Percentiles rank a stretch among this genome's conserved stretches.
Evolutionary conservation across 1,284 basidiomycete genomes (phyloP).

Genomic region (Coniophora puteana): DNA sequence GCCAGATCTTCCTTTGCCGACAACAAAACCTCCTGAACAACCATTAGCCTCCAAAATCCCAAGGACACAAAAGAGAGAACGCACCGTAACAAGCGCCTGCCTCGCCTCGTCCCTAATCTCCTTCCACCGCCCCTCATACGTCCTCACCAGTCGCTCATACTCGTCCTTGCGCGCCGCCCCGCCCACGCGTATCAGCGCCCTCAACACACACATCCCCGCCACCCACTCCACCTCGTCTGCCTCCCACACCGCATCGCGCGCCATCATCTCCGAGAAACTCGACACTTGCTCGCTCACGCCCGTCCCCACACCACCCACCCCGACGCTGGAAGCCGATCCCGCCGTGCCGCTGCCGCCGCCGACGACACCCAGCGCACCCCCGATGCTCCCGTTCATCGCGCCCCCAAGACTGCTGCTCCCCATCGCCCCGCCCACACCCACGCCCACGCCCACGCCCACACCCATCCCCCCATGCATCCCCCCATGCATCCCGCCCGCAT

Average conservation of each 20-base stretch:
- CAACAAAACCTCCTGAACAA: slow-evolving; percentile 39
- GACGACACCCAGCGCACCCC: slow-evolving; percentile 14
- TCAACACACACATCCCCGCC: slow-evolving; percentile 50
- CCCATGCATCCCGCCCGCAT: too few relatives aligned
- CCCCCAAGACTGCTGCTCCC: too few relatives aligned
- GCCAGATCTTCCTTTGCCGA: slow-evolving; percentile 43
- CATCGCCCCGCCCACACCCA: too few relatives aligned
- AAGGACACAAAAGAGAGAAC: slow-evolving; percentile 13
- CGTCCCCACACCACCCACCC: slow-evolving; percentile 1
- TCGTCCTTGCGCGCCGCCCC: slow-evolving; percentile 40
- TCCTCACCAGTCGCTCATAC: slow-evolving; percentile 46
- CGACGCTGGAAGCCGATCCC: slow-evolving; percentile 16
- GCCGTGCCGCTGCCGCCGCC: slow-evolving; percentile 9
- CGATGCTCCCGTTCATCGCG: too few relatives aligned
- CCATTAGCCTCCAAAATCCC: not conserved
- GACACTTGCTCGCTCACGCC: slow-evolving; percentile 34
- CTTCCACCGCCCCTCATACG: slow-evolving; percentile 58
- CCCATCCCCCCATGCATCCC: too few relatives aligned
- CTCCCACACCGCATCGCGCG: slow-evolving; percentile 57
- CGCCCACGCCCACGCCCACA: too few relatives aligned
- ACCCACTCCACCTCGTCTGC: slow-evolving; percentile 62
- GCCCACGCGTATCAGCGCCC: slow-evolving; percentile 47
- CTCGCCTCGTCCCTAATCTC: slow-evolving; percentile 60
- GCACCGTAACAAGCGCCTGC: slow-evolving; percentile 51
- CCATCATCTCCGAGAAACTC: slow-evolving; percentile 52